These are phyloP conservation scores for Aciculoconidium aculeatum DNA, from an alignment of 805 yeast species.

Conservation along the genomic window DNA sequence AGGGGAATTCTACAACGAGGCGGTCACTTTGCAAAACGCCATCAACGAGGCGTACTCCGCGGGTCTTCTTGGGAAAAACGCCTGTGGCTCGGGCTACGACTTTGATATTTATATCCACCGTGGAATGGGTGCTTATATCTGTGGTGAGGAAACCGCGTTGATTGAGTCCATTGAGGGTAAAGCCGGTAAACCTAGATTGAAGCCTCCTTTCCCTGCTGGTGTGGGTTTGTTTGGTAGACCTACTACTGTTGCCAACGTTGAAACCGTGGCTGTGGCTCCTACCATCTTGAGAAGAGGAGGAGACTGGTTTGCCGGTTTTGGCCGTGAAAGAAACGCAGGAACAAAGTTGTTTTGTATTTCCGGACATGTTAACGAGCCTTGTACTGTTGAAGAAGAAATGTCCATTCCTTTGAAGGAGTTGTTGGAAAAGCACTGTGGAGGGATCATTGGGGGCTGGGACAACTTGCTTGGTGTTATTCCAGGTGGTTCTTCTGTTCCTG, in stretches of 20 bases:
- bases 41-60: slow-evolving; percentile 83
- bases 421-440: slow-evolving; percentile 86
- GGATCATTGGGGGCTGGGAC: slow-evolving; percentile 91
- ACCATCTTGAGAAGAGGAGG: slow-evolving; percentile 87
- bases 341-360: slow-evolving; percentile 82
- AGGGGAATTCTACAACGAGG: slow-evolving; percentile 86
- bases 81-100: slow-evolving; percentile 82
- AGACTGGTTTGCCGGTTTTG: slow-evolving; percentile 78
- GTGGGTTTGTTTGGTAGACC: slow-evolving; percentile 90
- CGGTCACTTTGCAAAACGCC: slow-evolving; percentile 67
- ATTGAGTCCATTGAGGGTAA: slow-evolving; percentile 88
- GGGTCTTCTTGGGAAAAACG: slow-evolving; percentile 76
- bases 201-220: slow-evolving; percentile 95
- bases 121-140: slow-evolving; percentile 90
- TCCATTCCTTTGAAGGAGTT: slow-evolving; percentile 79
- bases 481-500: slow-evolving; percentile 87
- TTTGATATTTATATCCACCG: slow-evolving; percentile 83
- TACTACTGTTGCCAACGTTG: slow-evolving; percentile 85
- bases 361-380: slow-evolving; percentile 88
- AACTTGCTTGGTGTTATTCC: slow-evolving; percentile 83
- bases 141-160: slow-evolving; percentile 90
- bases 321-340: slow-evolving; percentile 81
- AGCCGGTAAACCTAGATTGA: slow-evolving; percentile 89
- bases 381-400: slow-evolving; percentile 93
- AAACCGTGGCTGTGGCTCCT: slow-evolving; percentile 87